phyloP scores from a whole-genome alignment of 108 stramenopile species.

The Cyclotella distinguenda region DNA sequence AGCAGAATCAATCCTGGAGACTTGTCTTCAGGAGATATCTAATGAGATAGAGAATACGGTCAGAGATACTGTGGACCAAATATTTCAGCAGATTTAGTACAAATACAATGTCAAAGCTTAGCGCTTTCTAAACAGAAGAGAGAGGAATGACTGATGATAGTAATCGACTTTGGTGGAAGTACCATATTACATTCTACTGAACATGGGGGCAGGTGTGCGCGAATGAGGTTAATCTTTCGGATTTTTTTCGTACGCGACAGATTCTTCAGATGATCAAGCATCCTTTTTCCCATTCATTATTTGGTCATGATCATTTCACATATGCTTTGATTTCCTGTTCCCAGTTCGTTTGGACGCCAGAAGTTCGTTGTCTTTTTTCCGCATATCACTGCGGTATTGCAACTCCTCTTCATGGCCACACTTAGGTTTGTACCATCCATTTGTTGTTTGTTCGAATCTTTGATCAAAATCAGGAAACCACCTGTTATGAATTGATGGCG shows the following conservation, averaged over 20 bases:
- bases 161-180: too few relatives aligned
- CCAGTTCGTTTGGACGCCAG: conserved; percentile 8
- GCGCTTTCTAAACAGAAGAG: too few relatives aligned
- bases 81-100: conserved; percentile 3
- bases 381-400: conserved; percentile 8
- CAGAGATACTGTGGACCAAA: conserved; percentile 7
- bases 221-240: too few relatives aligned
- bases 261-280: too few relatives aligned
- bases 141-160: too few relatives aligned
- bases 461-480: conserved; percentile 23
- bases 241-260: too few relatives aligned
- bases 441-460: conserved; percentile 12
- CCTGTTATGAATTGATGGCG: too few relatives aligned
- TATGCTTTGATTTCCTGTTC: conserved; percentile 23
- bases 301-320: too few relatives aligned
- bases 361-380: conserved; percentile 12
- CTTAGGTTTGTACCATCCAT: conserved; percentile 20
- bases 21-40: conserved; percentile 1
- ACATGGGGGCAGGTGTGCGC: too few relatives aligned
- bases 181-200: too few relatives aligned
- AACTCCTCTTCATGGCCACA: conserved; percentile 24
- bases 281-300: too few relatives aligned
- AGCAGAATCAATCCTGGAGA: background rate
- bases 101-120: too few relatives aligned
- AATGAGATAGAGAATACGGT: conserved; percentile 3